A percentile compares a stretch with the other conserved stretches of the same genome.
phyloP scores from a whole-genome alignment of 176 grass and related monocot genomes.

The Alloteropsis semialata region DNA sequence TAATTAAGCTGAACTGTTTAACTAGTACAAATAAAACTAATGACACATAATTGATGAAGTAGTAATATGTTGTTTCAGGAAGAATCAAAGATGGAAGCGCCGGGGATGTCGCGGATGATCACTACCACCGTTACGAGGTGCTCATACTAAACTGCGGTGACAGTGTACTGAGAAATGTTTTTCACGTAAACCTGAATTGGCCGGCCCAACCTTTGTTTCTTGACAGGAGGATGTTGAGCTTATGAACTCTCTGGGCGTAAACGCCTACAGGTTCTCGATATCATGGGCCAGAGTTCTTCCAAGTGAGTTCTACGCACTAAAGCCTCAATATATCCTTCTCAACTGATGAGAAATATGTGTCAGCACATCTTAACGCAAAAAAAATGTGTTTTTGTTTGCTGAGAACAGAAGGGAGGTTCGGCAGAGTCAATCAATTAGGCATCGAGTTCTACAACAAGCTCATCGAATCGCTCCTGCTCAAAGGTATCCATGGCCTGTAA shows the following conservation, averaged over 20 bases:
- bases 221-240: conserved; percentile 54
- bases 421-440: conserved; percentile 37
- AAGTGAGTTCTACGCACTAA: conserved; percentile 26
- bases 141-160: not conserved
- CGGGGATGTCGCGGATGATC: conserved; percentile 68
- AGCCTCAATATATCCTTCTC: not conserved
- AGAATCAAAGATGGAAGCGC: conserved; percentile 44
- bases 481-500: conserved; percentile 31
- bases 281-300: conserved; percentile 69
- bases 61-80: conserved; percentile 28
- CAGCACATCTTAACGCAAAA: not conserved
- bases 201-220: not conserved
- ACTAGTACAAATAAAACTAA: no score
- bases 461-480: conserved; percentile 52
- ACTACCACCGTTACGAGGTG: conserved; percentile 59
- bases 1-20: not conserved
- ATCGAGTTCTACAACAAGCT: conserved; percentile 61
- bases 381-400: not conserved
- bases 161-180: not conserved
- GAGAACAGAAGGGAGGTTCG: conserved; percentile 55
- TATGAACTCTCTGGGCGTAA: conserved; percentile 49
- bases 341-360: not conserved
- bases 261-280: conserved; percentile 68
- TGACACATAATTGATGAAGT: no score
- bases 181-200: not conserved